Percentiles rank a stretch among this genome's conserved stretches.
Evolutionary conservation across 805 yeast species (phyloP).

Genomic region (Ogataea pilisensis): DNA sequence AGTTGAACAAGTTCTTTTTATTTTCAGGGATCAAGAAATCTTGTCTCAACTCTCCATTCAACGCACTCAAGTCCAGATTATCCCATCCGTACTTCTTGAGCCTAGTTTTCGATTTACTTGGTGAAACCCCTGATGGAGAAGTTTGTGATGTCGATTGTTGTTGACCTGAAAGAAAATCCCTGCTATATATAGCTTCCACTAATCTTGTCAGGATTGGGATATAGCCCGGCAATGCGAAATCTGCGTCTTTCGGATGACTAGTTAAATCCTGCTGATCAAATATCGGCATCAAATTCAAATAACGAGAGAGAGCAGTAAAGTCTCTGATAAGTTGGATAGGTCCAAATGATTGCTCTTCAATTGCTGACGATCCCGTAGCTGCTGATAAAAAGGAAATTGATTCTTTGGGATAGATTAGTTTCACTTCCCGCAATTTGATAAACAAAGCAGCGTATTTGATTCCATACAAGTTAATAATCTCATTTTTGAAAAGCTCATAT

Average conservation of each 20-base stretch:
- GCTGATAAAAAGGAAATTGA: conserved; percentile 19
- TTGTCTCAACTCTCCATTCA: conserved; percentile 35
- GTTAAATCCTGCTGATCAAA: conserved; percentile 30
- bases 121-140: conserved; percentile 11
- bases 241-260: conserved; percentile 44
- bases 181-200: conserved; percentile 60
- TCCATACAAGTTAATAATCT: conserved; percentile 64
- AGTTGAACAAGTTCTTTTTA: conserved; percentile 25
- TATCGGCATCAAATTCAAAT: conserved; percentile 47
- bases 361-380: conserved; percentile 5
- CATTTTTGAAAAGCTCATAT: conserved; percentile 48
- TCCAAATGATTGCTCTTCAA: conserved; percentile 9
- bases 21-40: conserved; percentile 29
- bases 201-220: conserved; percentile 73
- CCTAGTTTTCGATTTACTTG: conserved; percentile 25
- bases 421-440: conserved; percentile 44
- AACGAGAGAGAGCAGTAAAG: conserved; percentile 31
- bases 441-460: conserved; percentile 44
- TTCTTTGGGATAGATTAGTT: conserved; percentile 39
- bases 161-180: conserved; percentile 40
- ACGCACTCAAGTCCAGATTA: conserved; percentile 37
- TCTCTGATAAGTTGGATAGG: conserved; percentile 31
- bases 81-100: conserved; percentile 38
- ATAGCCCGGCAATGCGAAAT: conserved; percentile 73
- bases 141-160: conserved; percentile 28